Percentiles rank a stretch among this genome's conserved stretches.
These are phyloP conservation scores for Colletotrichum gloeosporioides DNA, from an alignment of 2,329 filamentous ascomycete genomes.

Conservation along the genomic window DNA sequence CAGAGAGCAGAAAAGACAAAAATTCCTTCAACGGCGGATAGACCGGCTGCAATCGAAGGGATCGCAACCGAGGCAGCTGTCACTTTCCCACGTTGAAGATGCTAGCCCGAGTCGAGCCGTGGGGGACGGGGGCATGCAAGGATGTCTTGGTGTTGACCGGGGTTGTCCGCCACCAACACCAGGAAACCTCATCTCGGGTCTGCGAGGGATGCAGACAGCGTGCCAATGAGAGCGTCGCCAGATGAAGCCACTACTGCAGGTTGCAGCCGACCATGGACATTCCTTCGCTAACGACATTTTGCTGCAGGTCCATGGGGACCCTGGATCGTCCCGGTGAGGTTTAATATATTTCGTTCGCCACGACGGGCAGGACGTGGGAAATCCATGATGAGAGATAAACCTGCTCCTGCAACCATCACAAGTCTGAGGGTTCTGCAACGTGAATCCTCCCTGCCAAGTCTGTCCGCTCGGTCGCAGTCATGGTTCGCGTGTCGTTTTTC, in stretches of 20 bases:
- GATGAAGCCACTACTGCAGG: neutral
- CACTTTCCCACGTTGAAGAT: neutral
- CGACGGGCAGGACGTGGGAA: neutral
- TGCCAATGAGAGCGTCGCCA: neutral
- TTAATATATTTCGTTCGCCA: neutral
- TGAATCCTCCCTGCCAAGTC: neutral
- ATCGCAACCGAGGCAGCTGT: neutral
- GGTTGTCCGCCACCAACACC: neutral
- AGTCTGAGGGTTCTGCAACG: neutral
- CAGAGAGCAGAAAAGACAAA: neutral
- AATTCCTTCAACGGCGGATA: neutral
- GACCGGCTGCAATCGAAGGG: neutral
- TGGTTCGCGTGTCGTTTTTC: neutral
- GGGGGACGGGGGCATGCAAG: neutral
- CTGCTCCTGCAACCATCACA: neutral
- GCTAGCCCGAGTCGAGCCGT: neutral
- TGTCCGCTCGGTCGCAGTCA: neutral
- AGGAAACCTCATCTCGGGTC: conserved; percentile 1
- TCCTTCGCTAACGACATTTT: neutral
- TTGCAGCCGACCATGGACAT: neutral
- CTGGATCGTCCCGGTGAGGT: neutral
- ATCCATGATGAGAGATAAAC: neutral
- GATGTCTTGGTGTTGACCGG: neutral
- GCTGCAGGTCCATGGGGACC: neutral
- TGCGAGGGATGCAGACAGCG: neutral